Evolutionary conservation across 306 rosid genomes (phyloP).

Genomic region (Trichosanthes truncata): DNA sequence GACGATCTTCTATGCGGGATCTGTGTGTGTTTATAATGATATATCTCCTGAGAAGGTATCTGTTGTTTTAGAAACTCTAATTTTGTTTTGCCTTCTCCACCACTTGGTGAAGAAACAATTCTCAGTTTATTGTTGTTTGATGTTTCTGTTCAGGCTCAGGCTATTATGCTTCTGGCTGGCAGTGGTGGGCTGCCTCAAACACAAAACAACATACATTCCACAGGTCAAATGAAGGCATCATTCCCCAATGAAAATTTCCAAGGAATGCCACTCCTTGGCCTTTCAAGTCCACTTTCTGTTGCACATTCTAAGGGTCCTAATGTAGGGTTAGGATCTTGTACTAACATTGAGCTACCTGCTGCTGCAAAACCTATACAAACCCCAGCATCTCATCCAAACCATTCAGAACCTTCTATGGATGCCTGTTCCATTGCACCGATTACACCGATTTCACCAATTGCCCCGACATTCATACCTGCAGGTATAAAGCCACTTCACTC

Average conservation of each 20-base stretch:
- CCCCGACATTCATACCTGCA: conserved; percentile 33
- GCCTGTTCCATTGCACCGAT: conserved; percentile 27
- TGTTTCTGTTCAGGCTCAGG: conserved; percentile 50
- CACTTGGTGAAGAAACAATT: neutral
- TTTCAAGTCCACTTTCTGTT: conserved; percentile 35
- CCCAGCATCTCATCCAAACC: conserved; percentile 26
- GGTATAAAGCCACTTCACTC: conserved; percentile 29
- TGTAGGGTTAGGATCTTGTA: conserved; percentile 27
- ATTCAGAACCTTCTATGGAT: conserved; percentile 32
- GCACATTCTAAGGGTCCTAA: conserved; percentile 25
- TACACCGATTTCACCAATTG: conserved; percentile 13
- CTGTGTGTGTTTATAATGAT: conserved; percentile 68
- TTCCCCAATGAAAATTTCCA: conserved; percentile 24
- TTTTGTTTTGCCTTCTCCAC: neutral
- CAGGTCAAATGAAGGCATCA: conserved; percentile 34
- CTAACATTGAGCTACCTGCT: conserved; percentile 26
- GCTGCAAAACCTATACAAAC: conserved; percentile 32
- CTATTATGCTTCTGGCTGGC: conserved; percentile 84
- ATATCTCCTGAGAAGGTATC: conserved; percentile 75
- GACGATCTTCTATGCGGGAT: conserved; percentile 83
- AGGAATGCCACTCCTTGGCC: conserved; percentile 21
- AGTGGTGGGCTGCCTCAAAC: conserved; percentile 33
- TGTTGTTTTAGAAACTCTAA: neutral
- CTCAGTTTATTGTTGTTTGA: neutral
- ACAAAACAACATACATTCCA: conserved; percentile 21